Evolutionary conservation across 1,284 basidiomycete genomes (phyloP), one percentile per base, ranked within the genome.

Genomic region (Pseudozyma sp.): DNA sequence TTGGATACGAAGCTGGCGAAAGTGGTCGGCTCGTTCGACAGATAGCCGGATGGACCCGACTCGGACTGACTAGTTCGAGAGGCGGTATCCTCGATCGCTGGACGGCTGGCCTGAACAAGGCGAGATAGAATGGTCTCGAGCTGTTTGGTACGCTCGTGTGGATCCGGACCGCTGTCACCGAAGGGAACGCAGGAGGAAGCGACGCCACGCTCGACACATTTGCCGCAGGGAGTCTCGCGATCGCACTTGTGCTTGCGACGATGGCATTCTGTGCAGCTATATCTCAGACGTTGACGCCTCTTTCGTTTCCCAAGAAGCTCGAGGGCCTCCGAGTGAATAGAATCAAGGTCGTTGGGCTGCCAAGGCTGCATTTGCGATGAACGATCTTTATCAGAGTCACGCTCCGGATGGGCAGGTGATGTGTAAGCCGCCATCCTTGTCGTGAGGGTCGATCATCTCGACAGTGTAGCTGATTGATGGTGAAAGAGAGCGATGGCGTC

Each of bases 241-340:
- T 72, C 51, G 47, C 68, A 68, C 39, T 68, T 68, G 56, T 67
- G 63, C 16, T 71, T 71, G 35, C 68, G 56, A 40, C 68, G 52
- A 24, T 71, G 68, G 13, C 68, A 71, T 34, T 71, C 68, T 35
- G 68, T 62, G 54, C 68, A 68, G 54, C 65, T 68, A 46, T 53
- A 57, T 19, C 65, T 55, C n/a, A 68, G 30, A 14, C 65, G 53
- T 24, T 61, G 56, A 33, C 58, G 53, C 30, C 64, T 35, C 43
- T 56, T 67, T 4, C 58, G 47, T 16, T 61, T 48, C 24, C 54
- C 64, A 4, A 67, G 48, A 4, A 67, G 53, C n/a, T 60, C 29
- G 14, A 67, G 52, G 4, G 57, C 57, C n/a, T 67, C 52, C 17
- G 42, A 44, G 17, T 58, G 45, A 1, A 65, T 16, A 1, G 13